Conservation (phyloP, 495 filamentous ascomycete species). For the Tuber melanosporum region DNA sequence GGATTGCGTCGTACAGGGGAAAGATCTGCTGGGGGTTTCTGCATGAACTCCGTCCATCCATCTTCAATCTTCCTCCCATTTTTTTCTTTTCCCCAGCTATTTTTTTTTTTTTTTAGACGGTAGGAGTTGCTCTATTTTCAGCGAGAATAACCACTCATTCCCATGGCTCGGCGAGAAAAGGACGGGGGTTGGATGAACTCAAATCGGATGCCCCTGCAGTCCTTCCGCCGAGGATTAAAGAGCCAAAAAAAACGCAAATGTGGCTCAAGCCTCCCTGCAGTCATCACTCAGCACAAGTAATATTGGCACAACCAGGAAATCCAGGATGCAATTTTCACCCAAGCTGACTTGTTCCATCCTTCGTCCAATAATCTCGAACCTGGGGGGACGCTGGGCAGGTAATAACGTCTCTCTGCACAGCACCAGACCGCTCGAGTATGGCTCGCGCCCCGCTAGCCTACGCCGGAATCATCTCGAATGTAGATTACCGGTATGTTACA, state of each 20-base stretch:
- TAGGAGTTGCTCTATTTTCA: not conserved
- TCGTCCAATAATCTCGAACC: not conserved
- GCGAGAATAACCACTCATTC: not conserved
- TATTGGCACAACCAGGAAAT: not conserved
- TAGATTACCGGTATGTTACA: not conserved
- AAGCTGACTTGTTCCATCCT: not conserved
- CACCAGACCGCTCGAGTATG: not conserved
- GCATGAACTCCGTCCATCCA: not conserved
- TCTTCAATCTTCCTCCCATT: not conserved
- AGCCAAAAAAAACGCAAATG: conserved; percentile 4
- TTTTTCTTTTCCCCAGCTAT: not conserved
- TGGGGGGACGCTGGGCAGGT: not conserved
- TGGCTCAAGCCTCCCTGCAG: conserved; percentile 4
- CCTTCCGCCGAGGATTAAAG: not conserved
- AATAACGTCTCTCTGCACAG: not conserved
- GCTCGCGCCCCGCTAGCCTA: not conserved
- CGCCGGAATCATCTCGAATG: not conserved
- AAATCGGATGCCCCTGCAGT: conserved; percentile 4
- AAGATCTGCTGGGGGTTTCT: not conserved
- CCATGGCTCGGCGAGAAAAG: not conserved
- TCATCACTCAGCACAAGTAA: conserved; percentile 1
- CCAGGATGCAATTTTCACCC: not conserved
- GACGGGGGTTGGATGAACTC: not conserved
- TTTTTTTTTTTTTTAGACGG: not conserved
- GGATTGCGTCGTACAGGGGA: not conserved